Percentiles rank a stretch among this genome's conserved stretches.
phyloP scores from a whole-genome alignment of 139 green algal species.

The Monoraphidium neglectum region DNA sequence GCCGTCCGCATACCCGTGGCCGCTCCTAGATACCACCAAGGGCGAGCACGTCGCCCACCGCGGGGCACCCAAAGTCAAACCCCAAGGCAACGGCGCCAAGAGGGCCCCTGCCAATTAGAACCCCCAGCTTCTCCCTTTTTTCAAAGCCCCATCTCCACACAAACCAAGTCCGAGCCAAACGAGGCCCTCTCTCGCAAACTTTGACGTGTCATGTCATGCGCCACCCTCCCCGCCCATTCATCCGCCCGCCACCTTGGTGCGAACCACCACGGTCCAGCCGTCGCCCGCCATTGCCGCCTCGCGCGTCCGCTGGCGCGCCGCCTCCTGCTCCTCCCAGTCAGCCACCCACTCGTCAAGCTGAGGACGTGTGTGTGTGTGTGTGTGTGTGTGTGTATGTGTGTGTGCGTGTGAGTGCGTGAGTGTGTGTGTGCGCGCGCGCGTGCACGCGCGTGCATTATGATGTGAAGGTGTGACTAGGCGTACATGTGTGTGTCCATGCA shows the following conservation, averaged over 20 bases:
- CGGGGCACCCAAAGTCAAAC: background rate
- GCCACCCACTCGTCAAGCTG: constrained; percentile 75
- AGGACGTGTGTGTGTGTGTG: too few species aligned
- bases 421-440: too few species aligned
- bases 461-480: too few species aligned
- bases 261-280: constrained; percentile 83
- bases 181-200: background rate
- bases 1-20: too few species aligned
- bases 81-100: background rate
- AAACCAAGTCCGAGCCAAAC: background rate
- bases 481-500: too few species aligned
- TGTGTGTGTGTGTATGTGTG: too few species aligned
- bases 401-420: too few species aligned
- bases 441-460: too few species aligned
- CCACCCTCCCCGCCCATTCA: background rate
- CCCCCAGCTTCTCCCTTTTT: background rate
- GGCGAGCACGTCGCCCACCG: too few species aligned
- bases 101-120: background rate
- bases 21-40: too few species aligned
- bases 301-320: constrained; percentile 26
- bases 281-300: constrained; percentile 62
- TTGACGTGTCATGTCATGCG: too few species aligned
- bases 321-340: constrained; percentile 60
- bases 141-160: background rate
- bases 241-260: constrained; percentile 69